Percentiles rank a stretch among this genome's conserved stretches.
Evolutionary conservation across 495 filamentous ascomycete genomes (phyloP).

Genomic region (Bacidia gigantensis): DNA sequence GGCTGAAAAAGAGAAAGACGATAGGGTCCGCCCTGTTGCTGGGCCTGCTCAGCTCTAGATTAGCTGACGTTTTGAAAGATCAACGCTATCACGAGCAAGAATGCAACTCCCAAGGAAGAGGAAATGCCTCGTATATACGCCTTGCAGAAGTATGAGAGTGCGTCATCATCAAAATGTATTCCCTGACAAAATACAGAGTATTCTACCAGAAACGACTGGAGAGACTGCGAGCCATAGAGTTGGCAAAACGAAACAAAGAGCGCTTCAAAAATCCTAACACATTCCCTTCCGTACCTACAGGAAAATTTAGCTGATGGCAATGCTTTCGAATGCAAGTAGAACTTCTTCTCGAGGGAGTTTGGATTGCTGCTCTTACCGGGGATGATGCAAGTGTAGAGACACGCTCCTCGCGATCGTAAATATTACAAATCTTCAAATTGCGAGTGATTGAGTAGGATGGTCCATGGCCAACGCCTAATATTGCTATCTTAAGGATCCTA

Average conservation of each 20-base stretch:
- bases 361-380: too few species aligned
- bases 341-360: too few species aligned
- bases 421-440: too few species aligned
- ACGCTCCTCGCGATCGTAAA: too few species aligned
- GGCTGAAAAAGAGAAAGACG: constrained; percentile 44
- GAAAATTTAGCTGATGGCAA: constrained; percentile 28
- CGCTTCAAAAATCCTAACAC: constrained; percentile 61
- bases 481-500: too few species aligned
- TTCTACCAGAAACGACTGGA: constrained; percentile 80
- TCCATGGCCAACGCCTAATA: too few species aligned
- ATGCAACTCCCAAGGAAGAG: constrained; percentile 24
- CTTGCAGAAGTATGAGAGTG: constrained; percentile 54
- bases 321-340: too few species aligned
- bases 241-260: constrained; percentile 69
- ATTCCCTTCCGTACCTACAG: constrained; percentile 74
- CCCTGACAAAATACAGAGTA: constrained; percentile 38
- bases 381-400: too few species aligned
- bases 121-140: constrained; percentile 63
- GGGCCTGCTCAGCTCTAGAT: not conserved
- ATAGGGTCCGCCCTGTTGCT: constrained; percentile 27
- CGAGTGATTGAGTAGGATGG: too few species aligned
- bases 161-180: not conserved
- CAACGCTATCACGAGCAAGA: constrained; percentile 20
- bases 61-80: too few species aligned
- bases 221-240: constrained; percentile 62